Evolutionary conservation across 257 asterid genomes (phyloP).

Genomic region (Schizonepeta tenuifolia): DNA sequence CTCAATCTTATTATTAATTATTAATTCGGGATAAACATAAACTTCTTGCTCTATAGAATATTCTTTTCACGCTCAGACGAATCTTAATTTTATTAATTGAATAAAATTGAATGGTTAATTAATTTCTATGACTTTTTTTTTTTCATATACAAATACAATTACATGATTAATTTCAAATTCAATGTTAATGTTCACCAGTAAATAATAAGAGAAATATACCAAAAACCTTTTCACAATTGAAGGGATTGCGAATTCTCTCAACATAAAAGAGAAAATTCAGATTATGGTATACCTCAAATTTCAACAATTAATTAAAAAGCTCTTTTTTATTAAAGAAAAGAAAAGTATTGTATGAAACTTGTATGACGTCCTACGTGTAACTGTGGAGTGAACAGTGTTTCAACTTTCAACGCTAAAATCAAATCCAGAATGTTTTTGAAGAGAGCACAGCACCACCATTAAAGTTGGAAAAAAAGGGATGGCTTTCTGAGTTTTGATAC

Average conservation of each 20-base stretch:
- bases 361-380: constrained; percentile 27
- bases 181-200: no score
- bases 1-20: neutral
- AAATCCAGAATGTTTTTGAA: neutral
- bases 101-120: neutral
- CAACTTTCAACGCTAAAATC: constrained; percentile 15
- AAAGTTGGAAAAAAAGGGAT: neutral
- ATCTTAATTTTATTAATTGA: neutral
- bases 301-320: neutral
- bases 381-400: constrained; percentile 22
- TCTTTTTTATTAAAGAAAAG: neutral
- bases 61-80: neutral
- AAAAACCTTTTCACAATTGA: neutral
- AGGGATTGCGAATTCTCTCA: no score
- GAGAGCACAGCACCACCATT: constrained; percentile 4
- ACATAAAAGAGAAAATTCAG: neutral
- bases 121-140: neutral
- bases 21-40: neutral
- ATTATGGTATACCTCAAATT: neutral
- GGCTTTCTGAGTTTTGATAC: constrained; percentile 19
- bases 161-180: no score
- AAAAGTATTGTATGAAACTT: neutral
- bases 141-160: no score
- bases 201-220: no score
- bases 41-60: constrained; percentile 11